Conservation (phyloP, 805 yeast genomes). For the Hermanozyma aechmeae region DNA sequence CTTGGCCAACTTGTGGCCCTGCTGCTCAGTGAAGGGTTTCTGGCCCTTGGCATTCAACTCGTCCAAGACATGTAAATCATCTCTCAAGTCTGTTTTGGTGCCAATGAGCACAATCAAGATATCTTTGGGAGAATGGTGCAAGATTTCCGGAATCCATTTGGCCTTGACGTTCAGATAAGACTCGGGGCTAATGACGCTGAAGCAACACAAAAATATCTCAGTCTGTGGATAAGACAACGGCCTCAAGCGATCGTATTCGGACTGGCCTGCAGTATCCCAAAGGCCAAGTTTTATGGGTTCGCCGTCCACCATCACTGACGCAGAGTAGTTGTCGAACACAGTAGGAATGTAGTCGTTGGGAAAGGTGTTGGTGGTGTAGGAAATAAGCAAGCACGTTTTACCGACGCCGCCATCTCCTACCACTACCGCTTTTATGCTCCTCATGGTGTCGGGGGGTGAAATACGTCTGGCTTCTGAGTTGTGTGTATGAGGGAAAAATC, state of each 20-base stretch:
- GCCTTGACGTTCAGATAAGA: slow-evolving; percentile 73
- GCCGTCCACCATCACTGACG: slow-evolving; percentile 73
- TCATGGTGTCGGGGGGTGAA: slow-evolving; percentile 35
- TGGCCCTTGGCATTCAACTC: slow-evolving; percentile 54
- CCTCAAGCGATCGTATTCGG: slow-evolving; percentile 81
- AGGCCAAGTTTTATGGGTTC: slow-evolving; percentile 77
- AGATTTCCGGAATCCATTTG: slow-evolving; percentile 74
- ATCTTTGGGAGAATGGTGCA: slow-evolving; percentile 71
- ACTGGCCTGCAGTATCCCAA: slow-evolving; percentile 97
- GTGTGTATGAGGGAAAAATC: too few species aligned
- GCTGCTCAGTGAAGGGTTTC: slow-evolving; percentile 51
- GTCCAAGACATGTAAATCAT: slow-evolving; percentile 66
- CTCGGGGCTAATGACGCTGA: slow-evolving; percentile 72
- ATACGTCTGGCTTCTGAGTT: too few species aligned
- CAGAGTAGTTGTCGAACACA: slow-evolving; percentile 86
- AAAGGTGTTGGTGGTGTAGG: slow-evolving; percentile 86
- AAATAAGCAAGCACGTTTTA: slow-evolving; percentile 78
- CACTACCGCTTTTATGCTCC: slow-evolving; percentile 85
- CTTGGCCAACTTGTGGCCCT: slow-evolving; percentile 59
- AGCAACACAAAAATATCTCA: slow-evolving; percentile 78
- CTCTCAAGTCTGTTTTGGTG: slow-evolving; percentile 81
- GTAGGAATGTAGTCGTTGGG: slow-evolving; percentile 94
- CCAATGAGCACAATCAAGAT: slow-evolving; percentile 69
- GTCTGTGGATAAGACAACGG: slow-evolving; percentile 91
- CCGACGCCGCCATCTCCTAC: slow-evolving; percentile 97